Percentiles rank a stretch among this genome's conserved stretches.
Conservation (phyloP, 2,329 filamentous ascomycete species). For the Fusarium nanum region DNA sequence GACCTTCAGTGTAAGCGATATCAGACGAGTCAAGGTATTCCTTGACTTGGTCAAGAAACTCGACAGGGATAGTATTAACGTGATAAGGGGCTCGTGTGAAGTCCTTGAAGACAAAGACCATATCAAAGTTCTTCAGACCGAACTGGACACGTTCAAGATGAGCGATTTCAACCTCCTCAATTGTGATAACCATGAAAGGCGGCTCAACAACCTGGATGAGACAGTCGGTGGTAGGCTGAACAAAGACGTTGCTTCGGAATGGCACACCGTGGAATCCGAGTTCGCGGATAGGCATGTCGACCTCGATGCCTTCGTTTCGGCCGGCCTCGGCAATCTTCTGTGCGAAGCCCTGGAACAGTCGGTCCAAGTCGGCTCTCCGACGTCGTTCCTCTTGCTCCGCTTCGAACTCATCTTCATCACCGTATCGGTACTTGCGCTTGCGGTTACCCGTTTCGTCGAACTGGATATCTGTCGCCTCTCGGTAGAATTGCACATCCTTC, state of each 20-base stretch:
- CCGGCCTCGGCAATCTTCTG: conserved; percentile 98
- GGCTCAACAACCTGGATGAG: conserved; percentile 97
- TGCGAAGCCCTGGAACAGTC: conserved; percentile 94
- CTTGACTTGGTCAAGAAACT: conserved; percentile 93
- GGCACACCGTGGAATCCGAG: conserved; percentile 97
- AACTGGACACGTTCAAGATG: conserved; percentile 97
- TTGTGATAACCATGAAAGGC: conserved; percentile 93
- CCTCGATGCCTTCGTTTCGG: conserved; percentile 88
- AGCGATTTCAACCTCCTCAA: conserved; percentile 95
- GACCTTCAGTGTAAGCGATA: conserved; percentile 93
- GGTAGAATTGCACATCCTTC: conserved; percentile 97
- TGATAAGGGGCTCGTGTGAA: conserved; percentile 91
- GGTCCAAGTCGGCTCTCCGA: conserved; percentile 89
- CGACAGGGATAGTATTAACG: conserved; percentile 98
- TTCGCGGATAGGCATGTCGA: conserved; percentile 96
- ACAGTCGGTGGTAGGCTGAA: conserved; percentile 96
- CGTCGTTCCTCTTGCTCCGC: conserved; percentile 97
- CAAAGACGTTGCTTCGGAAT: conserved; percentile 92
- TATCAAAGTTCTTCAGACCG: conserved; percentile 97
- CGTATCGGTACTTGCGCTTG: conserved; percentile 96
- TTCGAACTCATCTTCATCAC: conserved; percentile 98
- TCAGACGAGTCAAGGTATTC: conserved; percentile 98
- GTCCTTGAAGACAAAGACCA: conserved; percentile 98
- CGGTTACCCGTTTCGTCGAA: conserved; percentile 99
- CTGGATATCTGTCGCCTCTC: conserved; percentile 97